Conservation (phyloP, 2,329 filamentous ascomycete genomes). For the Pseudocercospora fuligena region DNA sequence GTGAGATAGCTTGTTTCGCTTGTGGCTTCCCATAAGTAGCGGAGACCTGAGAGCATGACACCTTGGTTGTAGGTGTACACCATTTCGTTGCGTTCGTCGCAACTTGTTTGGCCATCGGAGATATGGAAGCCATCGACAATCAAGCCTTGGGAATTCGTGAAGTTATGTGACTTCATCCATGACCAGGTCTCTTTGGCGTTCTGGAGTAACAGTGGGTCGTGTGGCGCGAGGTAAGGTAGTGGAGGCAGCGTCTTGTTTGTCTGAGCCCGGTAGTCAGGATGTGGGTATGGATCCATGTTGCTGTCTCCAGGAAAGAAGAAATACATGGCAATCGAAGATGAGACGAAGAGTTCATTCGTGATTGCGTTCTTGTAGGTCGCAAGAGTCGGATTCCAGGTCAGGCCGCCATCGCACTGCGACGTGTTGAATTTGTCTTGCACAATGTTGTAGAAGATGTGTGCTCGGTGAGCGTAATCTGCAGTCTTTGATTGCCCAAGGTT, state of each 20-base stretch:
- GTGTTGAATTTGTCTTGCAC: conserved; percentile 82
- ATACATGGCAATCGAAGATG: conserved; percentile 88
- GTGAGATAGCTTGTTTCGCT: conserved; percentile 71
- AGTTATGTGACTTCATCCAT: conserved; percentile 79
- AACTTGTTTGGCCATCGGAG: conserved; percentile 58
- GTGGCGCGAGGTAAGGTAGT: conserved; percentile 30
- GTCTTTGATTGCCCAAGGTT: conserved; percentile 81
- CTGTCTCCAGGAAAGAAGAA: conserved; percentile 82
- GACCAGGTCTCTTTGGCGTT: conserved; percentile 78
- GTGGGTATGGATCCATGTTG: conserved; percentile 55
- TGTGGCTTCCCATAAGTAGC: conserved; percentile 79
- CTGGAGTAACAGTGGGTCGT: conserved; percentile 62
- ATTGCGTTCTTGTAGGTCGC: conserved; percentile 94
- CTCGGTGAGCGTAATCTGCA: conserved; percentile 78
- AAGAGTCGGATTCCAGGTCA: conserved; percentile 85
- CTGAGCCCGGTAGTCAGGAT: conserved; percentile 38
- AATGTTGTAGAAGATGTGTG: conserved; percentile 85
- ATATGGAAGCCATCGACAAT: conserved; percentile 88
- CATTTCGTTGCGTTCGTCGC: conserved; percentile 83
- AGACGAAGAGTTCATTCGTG: conserved; percentile 89
- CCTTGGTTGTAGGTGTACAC: conserved; percentile 97
- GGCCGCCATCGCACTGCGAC: conserved; percentile 79
- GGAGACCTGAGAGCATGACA: conserved; percentile 81
- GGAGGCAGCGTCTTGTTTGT: conserved; percentile 53
- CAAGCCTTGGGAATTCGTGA: conserved; percentile 76